phyloP scores from a whole-genome alignment of 495 filamentous ascomycete genomes.

The Cercophora samala region DNA sequence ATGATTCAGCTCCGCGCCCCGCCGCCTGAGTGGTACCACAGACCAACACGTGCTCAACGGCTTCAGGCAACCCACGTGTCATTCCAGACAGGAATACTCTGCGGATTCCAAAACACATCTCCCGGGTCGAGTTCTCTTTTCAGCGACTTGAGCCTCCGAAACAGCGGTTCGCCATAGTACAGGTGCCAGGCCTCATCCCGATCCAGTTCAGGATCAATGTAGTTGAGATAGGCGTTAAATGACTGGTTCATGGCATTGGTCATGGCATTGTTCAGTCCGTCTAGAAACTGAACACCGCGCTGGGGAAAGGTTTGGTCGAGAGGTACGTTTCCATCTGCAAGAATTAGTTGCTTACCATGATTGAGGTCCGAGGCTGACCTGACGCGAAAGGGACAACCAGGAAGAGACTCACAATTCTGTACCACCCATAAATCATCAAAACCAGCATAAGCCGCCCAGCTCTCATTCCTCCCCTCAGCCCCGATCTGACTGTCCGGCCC shows the following conservation, averaged over 20 bases:
- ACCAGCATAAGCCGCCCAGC: conserved; percentile 20
- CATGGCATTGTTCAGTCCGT: conserved; percentile 19
- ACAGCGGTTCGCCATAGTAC: conserved; percentile 20
- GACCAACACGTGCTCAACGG: not conserved
- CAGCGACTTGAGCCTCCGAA: conserved; percentile 7
- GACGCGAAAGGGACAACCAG: not conserved
- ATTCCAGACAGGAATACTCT: conserved; percentile 9
- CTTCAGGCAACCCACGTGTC: not conserved
- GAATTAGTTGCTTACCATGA: not conserved
- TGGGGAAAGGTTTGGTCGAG: conserved; percentile 11
- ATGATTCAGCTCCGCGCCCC: not conserved
- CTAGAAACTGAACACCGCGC: conserved; percentile 13
- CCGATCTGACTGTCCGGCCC: conserved; percentile 20
- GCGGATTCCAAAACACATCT: conserved; percentile 22
- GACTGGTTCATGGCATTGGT: not conserved
- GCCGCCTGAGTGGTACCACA: not conserved
- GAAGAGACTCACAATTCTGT: conserved; percentile 14
- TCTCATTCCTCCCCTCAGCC: conserved; percentile 2
- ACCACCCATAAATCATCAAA: conserved; percentile 22
- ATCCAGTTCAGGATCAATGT: conserved; percentile 17
- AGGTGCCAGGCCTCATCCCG: conserved; percentile 12
- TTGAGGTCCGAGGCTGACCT: too few relatives aligned
- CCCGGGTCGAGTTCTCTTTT: conserved; percentile 16
- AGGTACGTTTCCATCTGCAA: not conserved
- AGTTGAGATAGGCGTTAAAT: conserved; percentile 18